Evolutionary conservation across 1,139 yeast genomes (phyloP).

Genomic region (Scheffersomyces quercinus): DNA sequence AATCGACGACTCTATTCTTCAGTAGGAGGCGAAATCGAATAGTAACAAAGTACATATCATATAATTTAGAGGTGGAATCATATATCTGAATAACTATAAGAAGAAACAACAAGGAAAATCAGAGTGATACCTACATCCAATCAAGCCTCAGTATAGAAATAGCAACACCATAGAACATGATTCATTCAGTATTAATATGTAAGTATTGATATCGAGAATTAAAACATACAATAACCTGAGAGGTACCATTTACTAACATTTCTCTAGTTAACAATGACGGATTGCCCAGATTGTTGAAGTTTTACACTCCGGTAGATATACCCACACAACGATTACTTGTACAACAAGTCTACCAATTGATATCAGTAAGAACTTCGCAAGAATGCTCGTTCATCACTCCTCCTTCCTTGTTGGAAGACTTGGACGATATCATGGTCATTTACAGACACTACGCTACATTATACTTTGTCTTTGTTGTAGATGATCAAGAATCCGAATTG

Average conservation of each 20-base stretch:
- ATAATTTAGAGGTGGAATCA: too few relatives aligned
- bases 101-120: background rate
- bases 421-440: conserved; percentile 82
- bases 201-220: conserved; percentile 28
- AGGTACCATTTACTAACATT: conserved; percentile 16
- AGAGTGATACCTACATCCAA: background rate
- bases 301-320: conserved; percentile 87
- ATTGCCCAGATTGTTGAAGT: conserved; percentile 86
- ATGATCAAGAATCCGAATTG: conserved; percentile 91
- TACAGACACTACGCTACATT: conserved; percentile 94
- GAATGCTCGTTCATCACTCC: conserved; percentile 84
- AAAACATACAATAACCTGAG: background rate
- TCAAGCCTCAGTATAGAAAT: background rate
- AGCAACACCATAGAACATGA: conserved; percentile 46
- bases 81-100: background rate
- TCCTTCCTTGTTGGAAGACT: conserved; percentile 70
- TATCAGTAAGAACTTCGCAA: conserved; percentile 64
- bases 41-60: too few relatives aligned
- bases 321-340: conserved; percentile 72
- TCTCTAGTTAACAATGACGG: conserved; percentile 82
- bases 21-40: background rate
- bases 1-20: too few relatives aligned
- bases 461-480: conserved; percentile 92
- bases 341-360: conserved; percentile 72
- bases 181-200: conserved; percentile 87